Conservation (phyloP, 805 yeast genomes). For the Zygotorulaspora florentina region DNA sequence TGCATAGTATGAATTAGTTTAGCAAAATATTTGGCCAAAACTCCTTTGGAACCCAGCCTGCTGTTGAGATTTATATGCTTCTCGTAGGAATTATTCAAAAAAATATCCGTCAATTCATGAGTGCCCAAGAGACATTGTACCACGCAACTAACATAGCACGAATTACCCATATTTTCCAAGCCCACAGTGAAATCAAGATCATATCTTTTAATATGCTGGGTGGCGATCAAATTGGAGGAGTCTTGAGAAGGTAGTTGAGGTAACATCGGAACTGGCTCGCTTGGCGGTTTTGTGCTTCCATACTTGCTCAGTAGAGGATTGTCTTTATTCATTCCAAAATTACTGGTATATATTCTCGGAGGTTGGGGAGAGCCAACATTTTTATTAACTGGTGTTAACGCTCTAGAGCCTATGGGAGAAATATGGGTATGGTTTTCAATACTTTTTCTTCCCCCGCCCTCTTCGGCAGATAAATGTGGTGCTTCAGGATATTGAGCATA, state of each 20-base stretch:
- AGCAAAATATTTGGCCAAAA: conserved; percentile 65
- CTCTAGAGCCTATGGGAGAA: conserved; percentile 6
- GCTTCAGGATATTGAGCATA: conserved; percentile 30
- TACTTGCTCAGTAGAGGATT: not conserved
- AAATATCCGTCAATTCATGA: conserved; percentile 56
- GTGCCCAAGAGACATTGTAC: conserved; percentile 83
- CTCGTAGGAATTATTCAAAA: conserved; percentile 56
- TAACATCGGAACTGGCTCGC: conserved; percentile 18
- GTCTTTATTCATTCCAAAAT: not conserved
- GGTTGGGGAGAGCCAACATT: conserved; percentile 2
- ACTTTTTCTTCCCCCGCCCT: conserved; percentile 2
- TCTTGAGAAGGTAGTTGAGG: conserved; percentile 20
- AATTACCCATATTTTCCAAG: conserved; percentile 75
- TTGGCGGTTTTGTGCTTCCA: conserved; percentile 12
- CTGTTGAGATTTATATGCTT: conserved; percentile 68
- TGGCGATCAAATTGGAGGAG: conserved; percentile 1
- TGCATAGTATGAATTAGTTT: conserved; percentile 53
- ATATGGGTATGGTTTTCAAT: conserved; percentile 5
- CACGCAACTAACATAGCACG: conserved; percentile 89
- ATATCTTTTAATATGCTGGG: conserved; percentile 4
- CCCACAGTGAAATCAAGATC: conserved; percentile 56
- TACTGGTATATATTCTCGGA: conserved; percentile 3
- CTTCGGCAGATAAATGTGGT: conserved; percentile 16
- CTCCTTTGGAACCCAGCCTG: conserved; percentile 73
- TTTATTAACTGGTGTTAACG: conserved; percentile 2